Base-by-base conservation (phyloP, 805 yeast species). In the Nematodospora valgi region DNA sequence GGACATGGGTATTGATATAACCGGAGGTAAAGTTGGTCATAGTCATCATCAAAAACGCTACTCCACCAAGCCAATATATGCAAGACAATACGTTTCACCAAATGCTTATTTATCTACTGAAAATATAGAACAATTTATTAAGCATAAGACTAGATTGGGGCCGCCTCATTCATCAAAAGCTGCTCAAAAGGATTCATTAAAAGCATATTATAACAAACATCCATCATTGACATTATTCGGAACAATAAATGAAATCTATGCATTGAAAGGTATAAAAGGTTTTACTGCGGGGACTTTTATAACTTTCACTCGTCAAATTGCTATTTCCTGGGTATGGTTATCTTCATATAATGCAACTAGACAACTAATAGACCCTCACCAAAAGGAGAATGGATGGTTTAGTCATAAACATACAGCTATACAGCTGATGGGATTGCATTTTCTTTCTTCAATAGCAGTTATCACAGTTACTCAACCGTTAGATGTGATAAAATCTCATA, bases 381-480 rank as follows among this genome's bases (percentile, higher is more conserved):
- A 48, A 15, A 51, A 46, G 13, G 41, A 40, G 23, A 62, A 54
- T 13, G 54, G 58, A 26, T 67, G 72, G 71, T 70, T 73, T 23
- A 68, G 72, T 12, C 68, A 70, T 41, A 64, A 72, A 48, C 61
- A 58, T 25, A 61, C 68, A 4, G 47, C 57, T 5, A 24, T 58
- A 3, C 65, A 64, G 38, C 64, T 58, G 54, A 46, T 79, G 7
- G 87, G 93, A 4, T 60, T 80, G 8, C 70, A 67, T 34, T 40
- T 64, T 5, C 66, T 76, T 1, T 77, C 94, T 2, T 79, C 93
- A 0, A 59, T 74, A 3, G 82, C 87, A 0, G 94, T 86, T 19
- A 84, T 86, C 15, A 77, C 75, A 0, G 64, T 75, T 0, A 89
- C 96, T 0, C 98, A 87, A 60, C 97, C 97, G 0, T 64, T 89